Base-by-base conservation (phyloP, 2,329 filamentous ascomycete genomes). In the Harringtonia lauricola region DNA sequence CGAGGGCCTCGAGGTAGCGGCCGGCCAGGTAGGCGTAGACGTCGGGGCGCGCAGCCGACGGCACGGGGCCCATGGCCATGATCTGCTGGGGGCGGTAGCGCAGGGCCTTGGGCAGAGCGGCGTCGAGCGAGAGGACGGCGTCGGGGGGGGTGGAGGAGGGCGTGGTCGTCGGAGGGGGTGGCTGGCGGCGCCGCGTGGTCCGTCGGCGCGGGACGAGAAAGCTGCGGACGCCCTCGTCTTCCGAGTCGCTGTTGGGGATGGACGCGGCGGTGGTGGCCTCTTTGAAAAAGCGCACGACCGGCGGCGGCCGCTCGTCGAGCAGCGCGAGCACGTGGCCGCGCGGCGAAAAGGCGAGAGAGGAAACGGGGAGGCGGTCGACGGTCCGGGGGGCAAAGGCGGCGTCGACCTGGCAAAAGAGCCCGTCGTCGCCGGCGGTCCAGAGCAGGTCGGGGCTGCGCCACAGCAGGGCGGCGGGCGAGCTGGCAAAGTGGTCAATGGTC, bases 401-500 rank as follows among this genome's bases (percentile, higher is more conserved):
- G 54, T 84, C 79, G 48, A 74, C 80, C 53, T 83, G 80, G 24
- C 68, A 72, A 47, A 84, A 81, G 3, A 70, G 57, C 1, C 76
- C 75, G 49, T 83, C 79, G 21, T 67, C 68, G 2, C 78, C 78
- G 8, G 71, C 79, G 1, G 77, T 79, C 79, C 79, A 84, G 1
- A 84, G 59, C 37, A 81, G 66, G 49, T 82, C 78, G 47, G 77
- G 72, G 48, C 79, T 71, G 44, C 74, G 75, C 79, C 80, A 84
- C 8, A 80, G 58, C 15, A 83, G 56, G 2, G 70, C 70, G 9
- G 67, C 70, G 1, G 79, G 79, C 3, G 76, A 71, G 24, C 56
- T 65, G 19, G 75, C 70, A 49, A 81, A 82, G 33, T 71, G 62
- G 46, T 79, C 73, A 38, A 83, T 70, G 51, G 80, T 74, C 50